phyloP scores from a whole-genome alignment of 129 eudicot genomes.

The Lactuca sativa region DNA sequence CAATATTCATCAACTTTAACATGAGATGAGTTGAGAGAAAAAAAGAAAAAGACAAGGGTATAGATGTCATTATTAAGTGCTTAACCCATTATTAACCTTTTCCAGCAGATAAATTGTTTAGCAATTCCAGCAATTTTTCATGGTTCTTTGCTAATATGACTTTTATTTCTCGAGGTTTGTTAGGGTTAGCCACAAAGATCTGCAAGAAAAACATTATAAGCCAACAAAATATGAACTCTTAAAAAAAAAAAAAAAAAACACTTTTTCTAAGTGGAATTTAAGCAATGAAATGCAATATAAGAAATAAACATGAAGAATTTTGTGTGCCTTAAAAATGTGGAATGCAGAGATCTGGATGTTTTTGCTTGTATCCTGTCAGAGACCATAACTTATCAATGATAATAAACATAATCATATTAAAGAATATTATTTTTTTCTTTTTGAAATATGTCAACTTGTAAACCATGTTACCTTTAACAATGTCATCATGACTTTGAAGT shows the following conservation, averaged over 20 bases:
- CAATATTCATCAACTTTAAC: too few species aligned
- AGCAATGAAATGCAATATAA: constrained; percentile 12
- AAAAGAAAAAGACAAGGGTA: neutral
- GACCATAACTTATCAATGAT: constrained; percentile 15
- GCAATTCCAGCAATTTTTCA: constrained; percentile 72
- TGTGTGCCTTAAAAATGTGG: constrained; percentile 85
- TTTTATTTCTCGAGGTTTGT: constrained; percentile 91
- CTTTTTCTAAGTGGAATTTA: constrained; percentile 1
- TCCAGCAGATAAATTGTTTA: constrained; percentile 71
- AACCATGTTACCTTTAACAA: constrained; percentile 61
- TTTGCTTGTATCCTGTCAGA: constrained; percentile 86
- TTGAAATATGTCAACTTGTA: neutral
- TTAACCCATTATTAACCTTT: constrained; percentile 48
- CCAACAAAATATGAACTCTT: constrained; percentile 16
- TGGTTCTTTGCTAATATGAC: constrained; percentile 88
- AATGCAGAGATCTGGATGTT: constrained; percentile 97
- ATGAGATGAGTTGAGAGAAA: neutral
- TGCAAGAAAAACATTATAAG: constrained; percentile 34
- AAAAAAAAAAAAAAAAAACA: neutral
- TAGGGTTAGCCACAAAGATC: constrained; percentile 98
- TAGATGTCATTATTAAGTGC: neutral
- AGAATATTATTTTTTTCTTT: neutral
- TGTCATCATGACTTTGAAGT: constrained; percentile 93
- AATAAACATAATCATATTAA: neutral
- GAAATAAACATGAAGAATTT: neutral